A percentile compares a stretch with the other conserved stretches of the same genome.
Conservation (phyloP, 2,329 filamentous ascomycete genomes). For the Stachybotrys echinatus region DNA sequence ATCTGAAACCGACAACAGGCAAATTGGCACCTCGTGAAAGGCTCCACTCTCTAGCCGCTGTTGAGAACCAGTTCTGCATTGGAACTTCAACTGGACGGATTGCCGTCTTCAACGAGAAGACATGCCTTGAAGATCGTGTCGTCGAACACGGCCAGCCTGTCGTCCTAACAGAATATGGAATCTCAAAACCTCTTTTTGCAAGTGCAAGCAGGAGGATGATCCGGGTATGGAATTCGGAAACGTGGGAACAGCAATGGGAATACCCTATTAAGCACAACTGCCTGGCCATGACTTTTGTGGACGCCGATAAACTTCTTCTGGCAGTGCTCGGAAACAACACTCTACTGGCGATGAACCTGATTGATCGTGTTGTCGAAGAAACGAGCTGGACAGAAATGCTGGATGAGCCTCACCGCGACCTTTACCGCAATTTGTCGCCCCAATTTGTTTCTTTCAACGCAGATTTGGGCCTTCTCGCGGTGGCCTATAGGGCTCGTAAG, state of each 20-base stretch:
- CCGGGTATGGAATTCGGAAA: background rate
- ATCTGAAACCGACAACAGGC: background rate
- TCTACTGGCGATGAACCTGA: background rate
- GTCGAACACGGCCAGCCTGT: background rate
- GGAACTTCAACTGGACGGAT: background rate
- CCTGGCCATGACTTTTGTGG: background rate
- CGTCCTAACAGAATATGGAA: background rate
- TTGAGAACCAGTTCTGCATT: background rate
- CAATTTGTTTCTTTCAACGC: slow-evolving; percentile 1
- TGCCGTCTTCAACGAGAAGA: background rate
- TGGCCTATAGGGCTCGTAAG: background rate
- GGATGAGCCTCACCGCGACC: background rate
- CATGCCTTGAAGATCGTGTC: background rate
- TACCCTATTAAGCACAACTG: background rate
- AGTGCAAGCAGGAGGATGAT: background rate
- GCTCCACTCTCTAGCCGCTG: background rate
- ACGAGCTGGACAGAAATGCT: background rate
- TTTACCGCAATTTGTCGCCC: background rate
- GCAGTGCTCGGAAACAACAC: background rate
- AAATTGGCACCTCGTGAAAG: background rate
- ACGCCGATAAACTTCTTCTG: background rate
- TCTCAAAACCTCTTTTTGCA: background rate
- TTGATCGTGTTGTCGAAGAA: background rate
- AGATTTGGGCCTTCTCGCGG: background rate
- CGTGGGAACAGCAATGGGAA: background rate